A percentile compares a stretch with the other conserved stretches of the same genome.
Conservation (phyloP, 257 asterid species). For the Cinchona pubescens region DNA sequence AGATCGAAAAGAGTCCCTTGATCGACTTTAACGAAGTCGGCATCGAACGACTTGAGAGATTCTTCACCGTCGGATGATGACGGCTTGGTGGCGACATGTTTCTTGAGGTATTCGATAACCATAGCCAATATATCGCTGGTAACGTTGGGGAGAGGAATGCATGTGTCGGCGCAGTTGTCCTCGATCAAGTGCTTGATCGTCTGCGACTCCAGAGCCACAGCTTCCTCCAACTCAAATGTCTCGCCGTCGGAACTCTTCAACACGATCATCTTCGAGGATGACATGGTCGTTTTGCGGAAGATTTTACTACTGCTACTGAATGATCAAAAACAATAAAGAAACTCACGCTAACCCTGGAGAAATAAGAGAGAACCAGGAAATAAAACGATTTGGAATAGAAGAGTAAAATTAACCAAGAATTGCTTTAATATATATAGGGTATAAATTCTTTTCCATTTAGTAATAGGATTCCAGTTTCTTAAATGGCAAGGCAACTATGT, state of each 20-base stretch:
- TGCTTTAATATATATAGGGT: too few relatives aligned
- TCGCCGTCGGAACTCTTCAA: conserved; percentile 58
- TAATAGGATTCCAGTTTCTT: too few relatives aligned
- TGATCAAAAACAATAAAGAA: too few relatives aligned
- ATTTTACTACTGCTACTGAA: too few relatives aligned
- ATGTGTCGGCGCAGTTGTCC: conserved; percentile 40
- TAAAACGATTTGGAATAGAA: too few relatives aligned
- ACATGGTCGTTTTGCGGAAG: too few relatives aligned
- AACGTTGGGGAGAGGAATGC: conserved; percentile 53
- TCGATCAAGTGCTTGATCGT: conserved; percentile 55
- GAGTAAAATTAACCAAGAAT: too few relatives aligned
- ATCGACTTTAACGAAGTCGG: conserved; percentile 59
- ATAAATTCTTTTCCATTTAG: too few relatives aligned
- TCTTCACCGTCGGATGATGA: conserved; percentile 31
- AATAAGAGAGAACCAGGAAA: too few relatives aligned
- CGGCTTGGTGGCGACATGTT: conserved; percentile 50
- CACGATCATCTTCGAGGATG: conserved; percentile 36
- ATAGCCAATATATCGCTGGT: conserved; percentile 55
- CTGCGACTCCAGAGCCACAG: conserved; percentile 51
- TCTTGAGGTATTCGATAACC: conserved; percentile 58
- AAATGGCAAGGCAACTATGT: too few relatives aligned
- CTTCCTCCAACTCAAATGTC: conserved; percentile 44
- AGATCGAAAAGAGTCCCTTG: conserved; percentile 55
- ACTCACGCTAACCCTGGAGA: too few relatives aligned
- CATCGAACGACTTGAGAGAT: conserved; percentile 38